phyloP scores from a whole-genome alignment of 1,139 yeast genomes.

The Yamadazyma atlantica region DNA sequence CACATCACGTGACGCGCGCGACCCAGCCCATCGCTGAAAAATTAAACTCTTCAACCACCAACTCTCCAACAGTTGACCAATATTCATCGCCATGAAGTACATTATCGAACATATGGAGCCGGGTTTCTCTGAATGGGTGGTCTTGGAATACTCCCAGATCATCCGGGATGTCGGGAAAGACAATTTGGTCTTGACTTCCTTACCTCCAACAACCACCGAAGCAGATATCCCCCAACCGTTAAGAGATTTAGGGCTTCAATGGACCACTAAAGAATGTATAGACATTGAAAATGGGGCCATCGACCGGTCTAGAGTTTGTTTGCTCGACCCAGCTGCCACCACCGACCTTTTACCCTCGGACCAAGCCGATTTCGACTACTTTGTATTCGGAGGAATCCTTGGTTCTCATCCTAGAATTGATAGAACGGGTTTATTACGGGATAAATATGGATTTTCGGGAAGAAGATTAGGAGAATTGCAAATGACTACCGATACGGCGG shows the following conservation, averaged over 20 bases:
- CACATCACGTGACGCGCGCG: not conserved
- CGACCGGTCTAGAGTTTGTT: conserved; percentile 61
- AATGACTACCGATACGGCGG: conserved; percentile 98
- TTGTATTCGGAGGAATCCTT: conserved; percentile 92
- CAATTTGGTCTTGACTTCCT: conserved; percentile 74
- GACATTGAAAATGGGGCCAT: conserved; percentile 40
- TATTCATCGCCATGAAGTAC: conserved; percentile 66
- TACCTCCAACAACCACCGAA: conserved; percentile 62
- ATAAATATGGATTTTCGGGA: conserved; percentile 78
- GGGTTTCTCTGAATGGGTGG: conserved; percentile 96
- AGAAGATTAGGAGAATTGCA: conserved; percentile 84
- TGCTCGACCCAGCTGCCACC: conserved; percentile 85
- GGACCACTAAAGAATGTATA: conserved; percentile 78
- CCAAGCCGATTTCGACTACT: conserved; percentile 66
- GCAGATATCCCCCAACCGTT: conserved; percentile 66
- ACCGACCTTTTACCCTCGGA: conserved; percentile 74
- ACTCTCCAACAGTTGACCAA: too few species aligned
- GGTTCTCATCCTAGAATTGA: conserved; percentile 98
- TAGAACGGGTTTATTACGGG: conserved; percentile 84
- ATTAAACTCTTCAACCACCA: too few species aligned
- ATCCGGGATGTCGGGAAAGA: conserved; percentile 77
- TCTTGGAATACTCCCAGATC: conserved; percentile 80
- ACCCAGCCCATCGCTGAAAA: not conserved
- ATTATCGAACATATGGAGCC: conserved; percentile 97
- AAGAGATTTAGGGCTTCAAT: conserved; percentile 64